Evolutionary conservation across 176 grass and related monocot species (phyloP).

Genomic region (Musa schizocarpa): DNA sequence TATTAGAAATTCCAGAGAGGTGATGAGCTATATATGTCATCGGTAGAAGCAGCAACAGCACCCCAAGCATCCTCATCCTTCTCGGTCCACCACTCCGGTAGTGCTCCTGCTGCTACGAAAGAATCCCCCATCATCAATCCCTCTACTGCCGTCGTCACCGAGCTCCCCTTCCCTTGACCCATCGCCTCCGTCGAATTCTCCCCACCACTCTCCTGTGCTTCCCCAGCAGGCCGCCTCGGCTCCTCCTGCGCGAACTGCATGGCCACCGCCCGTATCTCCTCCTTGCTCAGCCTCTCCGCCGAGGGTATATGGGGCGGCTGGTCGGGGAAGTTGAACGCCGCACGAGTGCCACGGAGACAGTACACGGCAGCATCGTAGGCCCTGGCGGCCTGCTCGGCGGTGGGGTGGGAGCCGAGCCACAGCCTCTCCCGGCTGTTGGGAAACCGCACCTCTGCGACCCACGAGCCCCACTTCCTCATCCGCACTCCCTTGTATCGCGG

Average conservation of each 20-base stretch:
- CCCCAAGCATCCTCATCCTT: neutral
- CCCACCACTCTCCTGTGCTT: neutral
- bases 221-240: no score
- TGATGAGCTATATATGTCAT: neutral
- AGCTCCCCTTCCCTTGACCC: no score
- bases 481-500: neutral
- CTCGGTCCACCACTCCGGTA: neutral
- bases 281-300: no score
- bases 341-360: conserved; percentile 1
- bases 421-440: conserved; percentile 8
- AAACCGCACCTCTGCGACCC: conserved; percentile 3
- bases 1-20: neutral
- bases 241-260: neutral
- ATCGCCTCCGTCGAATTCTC: neutral
- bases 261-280: neutral
- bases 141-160: no score
- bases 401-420: conserved; percentile 5
- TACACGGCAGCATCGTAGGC: conserved; percentile 1
- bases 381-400: conserved; percentile 7
- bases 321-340: conserved; percentile 13
- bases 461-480: conserved; percentile 1
- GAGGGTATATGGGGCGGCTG: neutral
- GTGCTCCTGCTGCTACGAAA: neutral
- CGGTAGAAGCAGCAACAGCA: neutral
- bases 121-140: neutral